Percentiles rank a stretch among this genome's conserved stretches.
These are phyloP conservation scores for Melastoma malabathricum DNA, from an alignment of 345 rosid species.

Conservation along the genomic window DNA sequence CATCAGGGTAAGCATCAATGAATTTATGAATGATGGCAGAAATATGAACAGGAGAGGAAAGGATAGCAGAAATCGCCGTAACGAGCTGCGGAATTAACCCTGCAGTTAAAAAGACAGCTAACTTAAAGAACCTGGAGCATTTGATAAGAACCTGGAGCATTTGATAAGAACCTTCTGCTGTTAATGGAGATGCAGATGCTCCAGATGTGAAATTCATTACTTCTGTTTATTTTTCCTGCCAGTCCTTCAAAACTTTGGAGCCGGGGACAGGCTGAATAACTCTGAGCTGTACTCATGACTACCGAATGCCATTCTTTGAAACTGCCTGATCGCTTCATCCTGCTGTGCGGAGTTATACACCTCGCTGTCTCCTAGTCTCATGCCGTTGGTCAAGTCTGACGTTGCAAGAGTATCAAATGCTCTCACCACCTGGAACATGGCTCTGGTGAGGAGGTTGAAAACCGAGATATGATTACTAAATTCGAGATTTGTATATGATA, in stretches of 20 bases:
- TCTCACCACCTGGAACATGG: slow-evolving; percentile 55
- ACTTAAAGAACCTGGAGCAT: slow-evolving; percentile 5
- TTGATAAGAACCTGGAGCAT: background rate
- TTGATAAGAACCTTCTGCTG: background rate
- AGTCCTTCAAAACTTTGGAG: slow-evolving; percentile 17
- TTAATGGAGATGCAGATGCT: background rate
- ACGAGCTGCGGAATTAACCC: background rate
- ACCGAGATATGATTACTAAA: background rate
- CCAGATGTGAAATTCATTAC: slow-evolving; percentile 10
- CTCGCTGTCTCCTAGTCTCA: slow-evolving; percentile 87
- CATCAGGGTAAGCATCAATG: too few relatives aligned
- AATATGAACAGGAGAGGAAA: too few relatives aligned
- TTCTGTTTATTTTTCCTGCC: slow-evolving; percentile 16
- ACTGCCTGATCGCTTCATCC: slow-evolving; percentile 72
- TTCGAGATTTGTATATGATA: slow-evolving; percentile 10
- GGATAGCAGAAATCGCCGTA: too few relatives aligned
- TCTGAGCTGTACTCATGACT: slow-evolving; percentile 70
- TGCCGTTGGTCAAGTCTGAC: slow-evolving; percentile 70
- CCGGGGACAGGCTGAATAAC: slow-evolving; percentile 33
- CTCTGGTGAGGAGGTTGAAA: background rate
- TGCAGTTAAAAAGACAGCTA: background rate
- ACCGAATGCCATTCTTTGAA: slow-evolving; percentile 84
- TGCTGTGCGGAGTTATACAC: slow-evolving; percentile 59
- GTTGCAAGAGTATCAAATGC: slow-evolving; percentile 58
- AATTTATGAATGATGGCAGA: too few relatives aligned